These are phyloP conservation scores for Phytophthora rubi DNA, from an alignment of 352 stramenopile species.

Conservation along the genomic window DNA sequence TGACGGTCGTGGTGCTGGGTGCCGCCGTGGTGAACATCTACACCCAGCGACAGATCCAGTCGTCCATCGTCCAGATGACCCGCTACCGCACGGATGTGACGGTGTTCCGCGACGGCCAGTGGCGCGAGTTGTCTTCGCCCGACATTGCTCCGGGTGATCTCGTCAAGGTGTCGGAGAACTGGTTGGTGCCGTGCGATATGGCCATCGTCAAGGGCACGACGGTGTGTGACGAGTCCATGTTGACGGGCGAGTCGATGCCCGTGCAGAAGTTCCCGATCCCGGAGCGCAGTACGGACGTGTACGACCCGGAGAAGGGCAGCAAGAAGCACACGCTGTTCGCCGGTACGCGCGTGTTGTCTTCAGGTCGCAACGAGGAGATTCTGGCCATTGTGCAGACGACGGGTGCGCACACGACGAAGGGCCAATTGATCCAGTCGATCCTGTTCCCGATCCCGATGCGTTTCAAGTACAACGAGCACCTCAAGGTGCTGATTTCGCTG, in stretches of 20 bases:
- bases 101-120: slow-evolving; percentile 42
- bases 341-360: slow-evolving; percentile 64
- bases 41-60: slow-evolving; percentile 40
- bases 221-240: slow-evolving; percentile 50
- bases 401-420: slow-evolving; percentile 67
- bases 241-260: slow-evolving; percentile 68
- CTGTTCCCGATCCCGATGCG: slow-evolving; percentile 72
- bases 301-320: slow-evolving; percentile 41
- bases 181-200: slow-evolving; percentile 53
- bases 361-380: slow-evolving; percentile 47
- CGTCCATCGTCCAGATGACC: slow-evolving; percentile 45
- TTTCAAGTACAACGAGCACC: slow-evolving; percentile 86
- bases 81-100: slow-evolving; percentile 54
- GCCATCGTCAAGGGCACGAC: slow-evolving; percentile 48
- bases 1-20: slow-evolving; percentile 37
- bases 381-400: slow-evolving; percentile 69
- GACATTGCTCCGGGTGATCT: slow-evolving; percentile 52
- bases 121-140: slow-evolving; percentile 36
- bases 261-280: slow-evolving; percentile 71
- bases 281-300: slow-evolving; percentile 37
- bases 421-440: slow-evolving; percentile 73
- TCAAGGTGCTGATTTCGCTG: slow-evolving; percentile 63
- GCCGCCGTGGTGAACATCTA: slow-evolving; percentile 42
- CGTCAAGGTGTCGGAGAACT: slow-evolving; percentile 47
- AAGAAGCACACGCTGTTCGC: slow-evolving; percentile 79